A percentile compares a stretch with the other conserved stretches of the same genome.
phyloP scores from a whole-genome alignment of 495 filamentous ascomycete genomes.

The Neurospora sp. region DNA sequence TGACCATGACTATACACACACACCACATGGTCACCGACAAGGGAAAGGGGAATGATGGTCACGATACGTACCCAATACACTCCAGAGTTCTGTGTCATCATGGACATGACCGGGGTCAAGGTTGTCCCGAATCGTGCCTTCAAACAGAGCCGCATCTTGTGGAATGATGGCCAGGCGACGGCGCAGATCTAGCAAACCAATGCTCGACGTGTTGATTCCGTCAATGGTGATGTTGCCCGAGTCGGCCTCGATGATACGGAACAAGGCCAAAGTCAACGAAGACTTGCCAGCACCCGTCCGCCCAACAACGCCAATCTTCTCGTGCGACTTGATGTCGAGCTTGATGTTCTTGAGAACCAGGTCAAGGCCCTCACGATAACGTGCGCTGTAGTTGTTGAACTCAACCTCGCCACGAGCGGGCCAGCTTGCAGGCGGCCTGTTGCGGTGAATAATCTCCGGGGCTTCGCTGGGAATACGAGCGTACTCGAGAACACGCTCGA shows the following conservation, averaged over 20 bases:
- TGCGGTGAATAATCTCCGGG: conserved; percentile 82
- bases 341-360: conserved; percentile 88
- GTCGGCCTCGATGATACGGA: conserved; percentile 86
- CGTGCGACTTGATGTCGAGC: conserved; percentile 83
- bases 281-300: conserved; percentile 96
- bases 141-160: conserved; percentile 94
- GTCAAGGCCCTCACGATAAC: conserved; percentile 82
- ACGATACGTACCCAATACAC: conserved; percentile 67
- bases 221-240: conserved; percentile 83
- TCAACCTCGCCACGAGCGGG: conserved; percentile 82
- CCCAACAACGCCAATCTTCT: conserved; percentile 97
- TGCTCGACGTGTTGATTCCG: conserved; percentile 74
- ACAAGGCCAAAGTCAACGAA: conserved; percentile 84
- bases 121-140: conserved; percentile 93
- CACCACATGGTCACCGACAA: conserved; percentile 7
- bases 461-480: conserved; percentile 89
- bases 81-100: conserved; percentile 97
- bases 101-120: conserved; percentile 91
- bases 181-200: conserved; percentile 82
- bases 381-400: conserved; percentile 87
- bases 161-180: conserved; percentile 94
- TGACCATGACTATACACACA: conserved; percentile 7
- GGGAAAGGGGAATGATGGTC: conserved; percentile 17
- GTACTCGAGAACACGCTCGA: conserved; percentile 96
- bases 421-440: conserved; percentile 83